Evolutionary conservation across 1,284 basidiomycete species (phyloP).

Genomic region (Taiwanofungus camphoratus): DNA sequence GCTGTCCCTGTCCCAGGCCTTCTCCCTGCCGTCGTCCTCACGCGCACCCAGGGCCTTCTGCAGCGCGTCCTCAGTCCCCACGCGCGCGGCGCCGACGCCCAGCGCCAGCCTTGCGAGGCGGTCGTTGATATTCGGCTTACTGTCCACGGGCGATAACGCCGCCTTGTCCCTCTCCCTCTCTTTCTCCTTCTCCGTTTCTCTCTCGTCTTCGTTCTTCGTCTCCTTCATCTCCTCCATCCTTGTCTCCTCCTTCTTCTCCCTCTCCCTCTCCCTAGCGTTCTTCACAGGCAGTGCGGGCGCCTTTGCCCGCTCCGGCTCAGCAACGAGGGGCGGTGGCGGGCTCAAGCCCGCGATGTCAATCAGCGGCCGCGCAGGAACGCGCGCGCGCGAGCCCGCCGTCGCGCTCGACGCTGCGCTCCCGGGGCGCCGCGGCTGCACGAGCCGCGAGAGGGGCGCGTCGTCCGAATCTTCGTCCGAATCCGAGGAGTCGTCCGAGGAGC

Average conservation of each 20-base stretch:
- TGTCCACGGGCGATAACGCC: conserved; percentile 3
- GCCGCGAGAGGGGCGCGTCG: conserved; percentile 37
- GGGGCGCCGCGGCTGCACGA: conserved; percentile 37
- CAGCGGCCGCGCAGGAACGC: conserved; percentile 38
- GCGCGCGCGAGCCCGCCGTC: conserved; percentile 25
- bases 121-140: conserved; percentile 27
- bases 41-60: background rate
- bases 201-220: conserved; percentile 2
- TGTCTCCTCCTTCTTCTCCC: conserved; percentile 13
- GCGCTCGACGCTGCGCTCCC: conserved; percentile 39
- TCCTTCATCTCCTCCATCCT: conserved; percentile 1
- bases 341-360: conserved; percentile 39
- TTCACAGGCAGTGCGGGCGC: conserved; percentile 16
- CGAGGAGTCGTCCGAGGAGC: conserved; percentile 7
- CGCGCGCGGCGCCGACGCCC: conserved; percentile 14
- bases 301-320: conserved; percentile 8
- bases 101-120: conserved; percentile 25
- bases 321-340: conserved; percentile 11
- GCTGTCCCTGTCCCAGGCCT: conserved; percentile 7
- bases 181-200: conserved; percentile 1
- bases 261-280: conserved; percentile 8
- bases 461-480: conserved; percentile 26
- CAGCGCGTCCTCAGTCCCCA: conserved; percentile 2
- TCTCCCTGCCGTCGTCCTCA: conserved; percentile 13
- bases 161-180: background rate